A percentile compares a stretch with the other conserved stretches of the same genome.
phyloP scores from a whole-genome alignment of 352 stramenopile species.

The Phytophthora pseudosyringae region DNA sequence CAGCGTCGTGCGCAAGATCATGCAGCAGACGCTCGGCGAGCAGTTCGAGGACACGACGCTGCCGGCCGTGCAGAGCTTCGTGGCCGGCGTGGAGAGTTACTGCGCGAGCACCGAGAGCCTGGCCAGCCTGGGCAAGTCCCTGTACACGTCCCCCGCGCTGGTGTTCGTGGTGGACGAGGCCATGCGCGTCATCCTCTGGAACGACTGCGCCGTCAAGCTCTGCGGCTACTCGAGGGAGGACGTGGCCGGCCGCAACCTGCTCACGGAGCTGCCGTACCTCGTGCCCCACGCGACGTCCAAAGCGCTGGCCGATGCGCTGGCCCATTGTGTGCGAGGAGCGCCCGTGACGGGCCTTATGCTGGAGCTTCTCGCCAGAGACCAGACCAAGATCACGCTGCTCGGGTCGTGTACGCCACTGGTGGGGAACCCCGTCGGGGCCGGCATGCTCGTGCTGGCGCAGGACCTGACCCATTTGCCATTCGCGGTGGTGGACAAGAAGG shows the following conservation, averaged over 20 bases:
- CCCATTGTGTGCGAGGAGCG: conserved; percentile 62
- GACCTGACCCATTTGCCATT: conserved; percentile 64
- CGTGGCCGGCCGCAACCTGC: conserved; percentile 76
- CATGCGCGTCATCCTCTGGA: conserved; percentile 90
- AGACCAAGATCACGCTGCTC: conserved; percentile 67
- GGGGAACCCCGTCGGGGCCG: conserved; percentile 73
- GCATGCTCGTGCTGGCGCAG: conserved; percentile 85
- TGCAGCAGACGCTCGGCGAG: conserved; percentile 82
- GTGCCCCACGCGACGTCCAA: conserved; percentile 62
- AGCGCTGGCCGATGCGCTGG: conserved; percentile 63
- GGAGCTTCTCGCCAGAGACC: conserved; percentile 64
- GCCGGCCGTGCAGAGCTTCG: conserved; percentile 76
- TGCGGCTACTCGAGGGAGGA: conserved; percentile 83
- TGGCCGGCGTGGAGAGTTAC: conserved; percentile 74
- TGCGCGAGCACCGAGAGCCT: conserved; percentile 81
- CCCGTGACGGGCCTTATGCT: conserved; percentile 61
- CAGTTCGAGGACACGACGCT: conserved; percentile 72
- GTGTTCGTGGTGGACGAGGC: conserved; percentile 87
- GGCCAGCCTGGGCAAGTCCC: conserved; percentile 80
- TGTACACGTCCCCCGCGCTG: conserved; percentile 77
- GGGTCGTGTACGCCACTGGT: conserved; percentile 76
- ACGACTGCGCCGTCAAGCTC: conserved; percentile 77
- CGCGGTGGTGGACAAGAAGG: conserved; percentile 46
- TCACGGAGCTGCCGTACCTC: conserved; percentile 75
- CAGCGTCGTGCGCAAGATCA: conserved; percentile 74